These are phyloP conservation scores for Podospora appendiculata DNA, from an alignment of 495 filamentous ascomycete species.

Conservation along the genomic window DNA sequence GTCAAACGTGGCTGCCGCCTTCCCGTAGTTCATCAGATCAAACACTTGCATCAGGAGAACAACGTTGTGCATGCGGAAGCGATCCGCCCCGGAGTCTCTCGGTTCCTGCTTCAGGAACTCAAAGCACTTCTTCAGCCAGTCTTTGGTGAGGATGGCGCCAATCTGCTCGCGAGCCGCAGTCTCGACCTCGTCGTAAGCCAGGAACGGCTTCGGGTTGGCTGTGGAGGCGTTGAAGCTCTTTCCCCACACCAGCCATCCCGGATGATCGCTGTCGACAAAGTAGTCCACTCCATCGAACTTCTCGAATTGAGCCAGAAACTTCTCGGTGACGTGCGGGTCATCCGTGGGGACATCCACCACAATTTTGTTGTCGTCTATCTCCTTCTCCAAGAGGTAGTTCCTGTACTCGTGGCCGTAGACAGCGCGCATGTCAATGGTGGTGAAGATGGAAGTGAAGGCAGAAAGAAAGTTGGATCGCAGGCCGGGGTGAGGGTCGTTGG, in stretches of 20 bases:
- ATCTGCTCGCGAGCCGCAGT: conserved; percentile 69
- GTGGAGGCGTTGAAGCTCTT: conserved; percentile 73
- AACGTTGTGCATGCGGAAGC: conserved; percentile 80
- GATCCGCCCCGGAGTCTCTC: conserved; percentile 70
- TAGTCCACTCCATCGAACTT: conserved; percentile 68
- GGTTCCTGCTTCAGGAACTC: conserved; percentile 95
- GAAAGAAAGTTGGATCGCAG: conserved; percentile 73
- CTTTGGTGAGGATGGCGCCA: conserved; percentile 65
- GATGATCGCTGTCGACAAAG: conserved; percentile 85
- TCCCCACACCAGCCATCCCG: conserved; percentile 96
- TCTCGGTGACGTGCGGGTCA: conserved; percentile 68
- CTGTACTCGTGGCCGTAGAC: conserved; percentile 78
- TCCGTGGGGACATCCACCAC: conserved; percentile 60
- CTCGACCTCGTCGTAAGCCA: conserved; percentile 81
- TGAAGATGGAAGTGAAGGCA: conserved; percentile 73
- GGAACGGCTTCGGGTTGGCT: conserved; percentile 57
- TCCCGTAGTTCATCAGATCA: conserved; percentile 69
- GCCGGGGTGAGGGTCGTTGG: conserved; percentile 84
- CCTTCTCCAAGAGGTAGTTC: conserved; percentile 72
- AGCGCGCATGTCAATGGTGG: conserved; percentile 74
- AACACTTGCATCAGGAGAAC: conserved; percentile 83
- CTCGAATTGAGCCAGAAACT: conserved; percentile 71
- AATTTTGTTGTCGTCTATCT: conserved; percentile 66
- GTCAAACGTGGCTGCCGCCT: conserved; percentile 70
- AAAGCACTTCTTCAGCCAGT: conserved; percentile 87